These are phyloP conservation scores for Solanum hybrid DNA, from an alignment of 305 asterid genomes.

Conservation along the genomic window DNA sequence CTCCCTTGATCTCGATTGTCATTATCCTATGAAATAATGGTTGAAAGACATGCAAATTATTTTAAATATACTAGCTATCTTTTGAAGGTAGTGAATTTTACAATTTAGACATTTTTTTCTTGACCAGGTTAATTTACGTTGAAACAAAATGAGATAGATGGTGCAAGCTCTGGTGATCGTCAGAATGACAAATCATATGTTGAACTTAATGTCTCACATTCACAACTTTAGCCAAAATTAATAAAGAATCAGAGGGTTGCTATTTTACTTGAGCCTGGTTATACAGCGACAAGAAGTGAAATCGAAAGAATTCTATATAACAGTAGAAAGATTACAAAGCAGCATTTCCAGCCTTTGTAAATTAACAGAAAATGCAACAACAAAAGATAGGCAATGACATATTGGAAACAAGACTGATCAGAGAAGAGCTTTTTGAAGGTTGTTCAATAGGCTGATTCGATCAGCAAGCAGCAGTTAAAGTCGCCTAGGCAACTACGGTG, in stretches of 20 bases:
- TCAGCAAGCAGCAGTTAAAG: background rate
- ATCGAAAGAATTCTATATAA: background rate
- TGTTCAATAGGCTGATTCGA: background rate
- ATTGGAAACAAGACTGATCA: background rate
- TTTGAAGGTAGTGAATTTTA: background rate
- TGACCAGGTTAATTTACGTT: background rate
- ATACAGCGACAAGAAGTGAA: background rate
- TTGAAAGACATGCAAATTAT: background rate
- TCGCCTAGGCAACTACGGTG: background rate
- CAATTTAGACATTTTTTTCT: background rate
- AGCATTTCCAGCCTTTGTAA: background rate
- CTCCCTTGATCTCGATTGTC: background rate
- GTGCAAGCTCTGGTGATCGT: background rate
- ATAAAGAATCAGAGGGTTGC: background rate
- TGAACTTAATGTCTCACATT: background rate
- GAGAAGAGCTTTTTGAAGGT: background rate
- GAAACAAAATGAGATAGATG: background rate
- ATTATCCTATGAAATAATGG: background rate
- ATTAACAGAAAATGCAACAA: background rate
- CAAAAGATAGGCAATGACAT: background rate
- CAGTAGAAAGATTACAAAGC: background rate
- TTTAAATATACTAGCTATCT: background rate
- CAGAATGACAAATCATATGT: background rate
- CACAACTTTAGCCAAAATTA: background rate
- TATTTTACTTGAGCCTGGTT: background rate